Conservation (phyloP, 2,329 filamentous ascomycete species). For the Grosmannia serpens region DNA sequence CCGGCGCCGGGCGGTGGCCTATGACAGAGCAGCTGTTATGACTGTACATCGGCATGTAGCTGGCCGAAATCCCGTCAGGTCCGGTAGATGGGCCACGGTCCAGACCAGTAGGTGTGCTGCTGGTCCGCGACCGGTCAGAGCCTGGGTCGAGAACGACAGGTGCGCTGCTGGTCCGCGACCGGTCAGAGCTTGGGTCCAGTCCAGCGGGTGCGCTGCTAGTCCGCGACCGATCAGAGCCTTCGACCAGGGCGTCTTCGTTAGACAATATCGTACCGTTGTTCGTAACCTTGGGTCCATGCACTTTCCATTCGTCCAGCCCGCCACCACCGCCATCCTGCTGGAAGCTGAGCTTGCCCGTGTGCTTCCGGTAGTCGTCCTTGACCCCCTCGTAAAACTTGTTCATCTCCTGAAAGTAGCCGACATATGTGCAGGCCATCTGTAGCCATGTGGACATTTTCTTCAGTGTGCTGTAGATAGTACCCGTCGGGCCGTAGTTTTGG, state of each 20-base stretch:
- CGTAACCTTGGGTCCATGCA: constrained; percentile 26
- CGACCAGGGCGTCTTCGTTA: constrained; percentile 13
- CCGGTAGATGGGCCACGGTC: constrained; percentile 16
- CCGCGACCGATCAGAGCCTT: constrained; percentile 16
- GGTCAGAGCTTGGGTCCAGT: too few relatives aligned
- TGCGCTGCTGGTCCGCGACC: constrained; percentile 17
- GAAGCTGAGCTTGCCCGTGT: constrained; percentile 24
- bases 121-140: constrained; percentile 18
- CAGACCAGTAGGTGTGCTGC: constrained; percentile 9
- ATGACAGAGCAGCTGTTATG: neutral
- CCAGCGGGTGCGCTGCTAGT: constrained; percentile 13
- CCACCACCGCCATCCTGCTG: constrained; percentile 32
- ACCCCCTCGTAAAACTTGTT: constrained; percentile 39
- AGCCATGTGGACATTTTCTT: constrained; percentile 38
- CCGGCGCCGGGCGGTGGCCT: neutral
- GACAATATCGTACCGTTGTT: constrained; percentile 31
- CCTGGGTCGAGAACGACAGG: neutral
- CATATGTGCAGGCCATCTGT: constrained; percentile 46
- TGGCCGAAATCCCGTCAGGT: constrained; percentile 11
- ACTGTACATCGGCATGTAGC: neutral
- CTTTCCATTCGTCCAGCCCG: constrained; percentile 43
- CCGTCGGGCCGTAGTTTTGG: constrained; percentile 30
- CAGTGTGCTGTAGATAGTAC: constrained; percentile 37
- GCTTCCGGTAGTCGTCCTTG: constrained; percentile 33
- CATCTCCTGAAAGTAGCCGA: constrained; percentile 40